Base-by-base conservation (phyloP, 2,329 filamentous ascomycete species). In the Elsinoe australis region DNA sequence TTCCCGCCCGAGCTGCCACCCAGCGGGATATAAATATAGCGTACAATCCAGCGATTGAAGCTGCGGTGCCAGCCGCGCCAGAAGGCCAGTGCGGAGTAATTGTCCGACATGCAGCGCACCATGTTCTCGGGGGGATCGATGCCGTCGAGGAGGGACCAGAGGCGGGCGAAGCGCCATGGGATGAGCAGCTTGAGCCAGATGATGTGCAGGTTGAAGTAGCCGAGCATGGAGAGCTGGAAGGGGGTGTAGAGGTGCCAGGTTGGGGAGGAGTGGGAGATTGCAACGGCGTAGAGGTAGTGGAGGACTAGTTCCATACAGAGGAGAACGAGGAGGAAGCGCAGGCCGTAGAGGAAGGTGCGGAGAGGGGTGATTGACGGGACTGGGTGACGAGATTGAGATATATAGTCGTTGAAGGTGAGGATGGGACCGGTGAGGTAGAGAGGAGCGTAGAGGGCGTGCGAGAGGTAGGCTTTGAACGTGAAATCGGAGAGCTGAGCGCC, bases 91-190 rank as follows among this genome's bases (percentile, higher is more conserved):
- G 87, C 84, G 54, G 84, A 89, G 71, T 89, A 95, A 65, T 96
- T 96, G 71, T 98, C 81, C 61, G 82, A 89, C 68, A 95, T 87
- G 67, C 94, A 98, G 56, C 92, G 85, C 48, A 95, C 79, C 87
- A 98, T 95, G 69, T 98, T 98, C 69, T 98, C 92, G 0, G 92
- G 90, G 0, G 92, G 87, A 61, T 98, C 92, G 56, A 98, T 80
- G 52, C 86, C 87, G 63, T 98, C 92, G 12, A 89, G 63, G 3
- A 98, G 76, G 0, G 87, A 76, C 92, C 92, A 98, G n/a, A 98
- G 79, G 3, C 94, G 85, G 77, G 96, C 96, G 64, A 96, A 83
- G n/a, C 92, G 85, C 89, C 90, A 98, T 1, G 92, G 92, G 5
- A 98, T 79, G 3, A 98, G 80, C 1, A 98, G 80, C 65, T 98